Conservation (phyloP, 1,284 basidiomycete species). For the Cutaneotrichosporon sp. region DNA sequence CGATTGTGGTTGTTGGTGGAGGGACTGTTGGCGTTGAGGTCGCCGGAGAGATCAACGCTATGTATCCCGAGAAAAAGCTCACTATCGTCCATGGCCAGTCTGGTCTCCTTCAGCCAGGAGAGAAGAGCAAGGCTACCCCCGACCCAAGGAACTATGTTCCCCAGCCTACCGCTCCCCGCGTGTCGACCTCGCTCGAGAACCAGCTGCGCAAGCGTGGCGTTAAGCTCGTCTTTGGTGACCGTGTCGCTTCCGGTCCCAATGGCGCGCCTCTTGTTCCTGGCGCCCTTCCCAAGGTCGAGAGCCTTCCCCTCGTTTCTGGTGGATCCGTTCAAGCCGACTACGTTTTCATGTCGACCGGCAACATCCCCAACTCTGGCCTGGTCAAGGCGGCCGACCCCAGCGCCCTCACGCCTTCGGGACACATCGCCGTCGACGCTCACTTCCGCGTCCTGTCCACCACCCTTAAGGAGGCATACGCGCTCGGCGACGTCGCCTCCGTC, state of each 20-base stretch:
- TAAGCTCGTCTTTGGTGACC: constrained; percentile 43
- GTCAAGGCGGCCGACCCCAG: constrained; percentile 40
- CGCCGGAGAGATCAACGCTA: constrained; percentile 40
- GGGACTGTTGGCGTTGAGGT: constrained; percentile 56
- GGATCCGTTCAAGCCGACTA: constrained; percentile 51
- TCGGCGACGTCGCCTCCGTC: constrained; percentile 45
- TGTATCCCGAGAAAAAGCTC: constrained; percentile 36
- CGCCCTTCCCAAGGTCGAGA: constrained; percentile 30
- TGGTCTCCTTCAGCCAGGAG: constrained; percentile 29
- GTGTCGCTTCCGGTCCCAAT: constrained; percentile 26
- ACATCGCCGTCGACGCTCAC: constrained; percentile 43
- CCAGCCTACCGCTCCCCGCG: constrained; percentile 33
- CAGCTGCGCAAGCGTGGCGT: constrained; percentile 47
- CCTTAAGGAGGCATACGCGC: constrained; percentile 38
- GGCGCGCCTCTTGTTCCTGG: constrained; percentile 27
- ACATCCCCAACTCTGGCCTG: constrained; percentile 50
- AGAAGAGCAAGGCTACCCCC: not conserved
- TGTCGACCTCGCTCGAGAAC: constrained; percentile 36
- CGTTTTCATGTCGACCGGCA: constrained; percentile 53
- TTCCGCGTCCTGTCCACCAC: constrained; percentile 32
- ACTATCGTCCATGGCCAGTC: constrained; percentile 34
- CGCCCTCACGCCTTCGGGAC: constrained; percentile 44
- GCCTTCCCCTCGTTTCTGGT: constrained; percentile 43
- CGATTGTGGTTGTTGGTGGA: constrained; percentile 52
- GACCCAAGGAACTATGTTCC: constrained; percentile 22